phyloP scores from a whole-genome alignment of 139 green algal genomes.

The Tetraselmis chui region DNA sequence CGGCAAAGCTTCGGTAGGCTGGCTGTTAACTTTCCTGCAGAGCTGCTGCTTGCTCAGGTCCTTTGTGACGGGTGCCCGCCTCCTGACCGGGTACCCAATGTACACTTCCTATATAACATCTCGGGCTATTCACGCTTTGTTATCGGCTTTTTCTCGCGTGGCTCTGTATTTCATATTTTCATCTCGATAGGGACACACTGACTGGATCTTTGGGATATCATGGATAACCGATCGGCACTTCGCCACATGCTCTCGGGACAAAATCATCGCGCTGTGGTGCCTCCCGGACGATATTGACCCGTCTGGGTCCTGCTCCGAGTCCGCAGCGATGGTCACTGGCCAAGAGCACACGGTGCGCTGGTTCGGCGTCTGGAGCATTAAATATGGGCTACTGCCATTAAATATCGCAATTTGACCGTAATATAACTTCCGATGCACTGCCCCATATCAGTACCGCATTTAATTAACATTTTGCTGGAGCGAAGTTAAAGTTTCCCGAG shows the following conservation, averaged over 20 bases:
- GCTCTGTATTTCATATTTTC: too few species aligned
- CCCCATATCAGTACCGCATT: not conserved
- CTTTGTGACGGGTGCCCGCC: not conserved
- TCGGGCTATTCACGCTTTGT: slow-evolving; percentile 12
- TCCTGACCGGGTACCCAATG: not conserved
- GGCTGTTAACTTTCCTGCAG: too few species aligned
- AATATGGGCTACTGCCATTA: too few species aligned
- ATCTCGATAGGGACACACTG: slow-evolving; percentile 52
- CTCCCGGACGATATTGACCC: not conserved
- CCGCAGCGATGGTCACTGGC: too few species aligned
- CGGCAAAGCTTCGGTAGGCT: too few species aligned
- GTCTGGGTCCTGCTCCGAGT: not conserved
- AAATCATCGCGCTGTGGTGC: slow-evolving; percentile 21
- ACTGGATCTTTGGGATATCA: slow-evolving; percentile 65
- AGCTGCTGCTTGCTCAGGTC: not conserved
- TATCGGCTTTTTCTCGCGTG: too few species aligned
- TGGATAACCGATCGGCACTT: slow-evolving; percentile 55
- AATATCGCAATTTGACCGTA: too few species aligned
- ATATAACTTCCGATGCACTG: too few species aligned
- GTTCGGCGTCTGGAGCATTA: too few species aligned
- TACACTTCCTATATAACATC: not conserved
- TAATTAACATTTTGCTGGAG: not conserved
- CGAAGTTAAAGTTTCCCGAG: too few species aligned
- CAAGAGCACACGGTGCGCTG: too few species aligned
- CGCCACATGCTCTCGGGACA: slow-evolving; percentile 38